These are phyloP conservation scores for Talaromyces borbonicus DNA, from an alignment of 495 filamentous ascomycete genomes.

Conservation along the genomic window DNA sequence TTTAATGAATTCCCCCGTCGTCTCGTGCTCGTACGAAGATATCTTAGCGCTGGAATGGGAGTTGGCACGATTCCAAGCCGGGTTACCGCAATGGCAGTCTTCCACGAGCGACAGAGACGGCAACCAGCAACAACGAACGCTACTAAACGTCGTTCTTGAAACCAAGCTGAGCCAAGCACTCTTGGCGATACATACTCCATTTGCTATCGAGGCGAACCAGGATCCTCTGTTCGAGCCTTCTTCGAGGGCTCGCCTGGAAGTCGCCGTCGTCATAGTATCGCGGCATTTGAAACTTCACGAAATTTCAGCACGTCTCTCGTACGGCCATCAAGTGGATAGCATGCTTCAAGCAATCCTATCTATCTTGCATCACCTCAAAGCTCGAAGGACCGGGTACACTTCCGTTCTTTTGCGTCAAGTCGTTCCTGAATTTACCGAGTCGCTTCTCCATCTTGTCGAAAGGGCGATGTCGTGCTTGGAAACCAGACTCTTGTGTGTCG, in stretches of 20 bases:
- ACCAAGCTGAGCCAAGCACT: conserved; percentile 28
- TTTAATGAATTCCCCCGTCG: conserved; percentile 33
- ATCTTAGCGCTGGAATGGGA: conserved; percentile 35
- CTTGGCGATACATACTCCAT: conserved; percentile 33
- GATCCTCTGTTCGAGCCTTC: conserved; percentile 32
- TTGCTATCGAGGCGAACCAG: conserved; percentile 28
- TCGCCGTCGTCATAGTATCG: conserved; percentile 30
- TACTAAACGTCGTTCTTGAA: conserved; percentile 27
- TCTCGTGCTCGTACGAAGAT: conserved; percentile 36
- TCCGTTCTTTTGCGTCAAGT: conserved; percentile 3
- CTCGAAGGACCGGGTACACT: conserved; percentile 6
- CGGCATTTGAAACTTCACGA: conserved; percentile 27
- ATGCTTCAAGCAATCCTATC: conserved; percentile 30
- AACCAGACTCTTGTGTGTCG: conserved; percentile 22
- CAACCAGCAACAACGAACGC: conserved; percentile 19
- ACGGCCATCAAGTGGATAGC: conserved; percentile 32
- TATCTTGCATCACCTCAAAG: conserved; percentile 28
- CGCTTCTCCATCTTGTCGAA: conserved; percentile 28
- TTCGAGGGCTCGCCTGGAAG: conserved; percentile 27
- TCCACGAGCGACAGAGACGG: conserved; percentile 12
- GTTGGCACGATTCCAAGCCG: conserved; percentile 25
- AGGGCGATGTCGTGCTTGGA: conserved; percentile 26
- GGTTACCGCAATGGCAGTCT: conserved; percentile 24
- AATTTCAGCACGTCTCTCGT: conserved; percentile 25
- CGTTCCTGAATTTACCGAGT: conserved; percentile 27